These are phyloP conservation scores for Paraphoma sp. DNA, from an alignment of 2,329 filamentous ascomycete species.

Conservation along the genomic window DNA sequence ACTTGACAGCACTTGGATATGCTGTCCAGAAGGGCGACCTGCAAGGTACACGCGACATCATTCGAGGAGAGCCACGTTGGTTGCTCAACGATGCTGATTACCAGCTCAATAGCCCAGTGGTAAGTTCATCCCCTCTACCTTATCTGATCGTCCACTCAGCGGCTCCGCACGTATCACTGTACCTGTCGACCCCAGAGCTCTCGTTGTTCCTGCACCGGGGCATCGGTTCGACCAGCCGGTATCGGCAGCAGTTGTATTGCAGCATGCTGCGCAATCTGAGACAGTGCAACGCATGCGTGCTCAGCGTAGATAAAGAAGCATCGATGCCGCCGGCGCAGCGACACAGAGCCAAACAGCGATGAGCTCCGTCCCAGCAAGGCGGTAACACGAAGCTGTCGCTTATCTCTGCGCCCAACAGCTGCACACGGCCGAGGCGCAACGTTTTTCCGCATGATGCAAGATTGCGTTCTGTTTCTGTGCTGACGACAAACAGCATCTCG, in stretches of 20 bases:
- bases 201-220: slow-evolving; percentile 14
- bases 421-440: slow-evolving; percentile 30
- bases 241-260: slow-evolving; percentile 29
- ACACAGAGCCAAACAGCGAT: slow-evolving; percentile 29
- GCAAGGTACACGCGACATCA: slow-evolving; percentile 68
- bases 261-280: slow-evolving; percentile 22
- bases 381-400: slow-evolving; percentile 3
- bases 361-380: slow-evolving; percentile 5
- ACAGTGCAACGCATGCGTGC: slow-evolving; percentile 25
- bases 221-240: slow-evolving; percentile 26
- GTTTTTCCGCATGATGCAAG: slow-evolving; percentile 34
- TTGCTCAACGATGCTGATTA: slow-evolving; percentile 80
- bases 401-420: slow-evolving; percentile 20
- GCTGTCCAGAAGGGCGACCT: slow-evolving; percentile 77
- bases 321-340: slow-evolving; percentile 34
- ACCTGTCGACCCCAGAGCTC: slow-evolving; percentile 12
- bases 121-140: slow-evolving; percentile 42
- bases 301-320: slow-evolving; percentile 37
- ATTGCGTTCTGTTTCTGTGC: slow-evolving; percentile 37
- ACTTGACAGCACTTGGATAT: slow-evolving; percentile 79
- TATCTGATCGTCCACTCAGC: slow-evolving; percentile 25
- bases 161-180: slow-evolving; percentile 28
- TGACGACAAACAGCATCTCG: slow-evolving; percentile 58
- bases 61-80: slow-evolving; percentile 69
- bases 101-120: slow-evolving; percentile 73